phyloP scores from a whole-genome alignment of 139 green algal species.

The Dunaliella primolecta region DNA sequence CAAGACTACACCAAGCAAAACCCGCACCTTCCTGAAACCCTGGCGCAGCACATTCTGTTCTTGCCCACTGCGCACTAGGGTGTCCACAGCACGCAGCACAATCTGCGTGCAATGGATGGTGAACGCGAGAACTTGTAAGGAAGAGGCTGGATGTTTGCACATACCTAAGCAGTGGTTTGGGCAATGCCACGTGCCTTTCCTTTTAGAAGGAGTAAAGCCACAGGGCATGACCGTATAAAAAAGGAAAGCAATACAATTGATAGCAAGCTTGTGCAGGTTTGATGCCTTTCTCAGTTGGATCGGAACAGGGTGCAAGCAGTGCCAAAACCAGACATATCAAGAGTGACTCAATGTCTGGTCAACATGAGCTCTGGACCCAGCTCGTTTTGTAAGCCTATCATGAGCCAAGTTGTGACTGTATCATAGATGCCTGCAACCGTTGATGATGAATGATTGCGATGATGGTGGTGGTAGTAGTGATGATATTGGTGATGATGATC shows the following conservation, averaged over 20 bases:
- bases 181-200: background rate
- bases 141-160: background rate
- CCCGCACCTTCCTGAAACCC: constrained; percentile 7
- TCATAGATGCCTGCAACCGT: too few relatives aligned
- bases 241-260: background rate
- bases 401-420: too few relatives aligned
- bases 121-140: background rate
- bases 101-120: background rate
- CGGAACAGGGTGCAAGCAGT: background rate
- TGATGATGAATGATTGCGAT: too few relatives aligned
- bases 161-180: background rate
- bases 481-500: too few relatives aligned
- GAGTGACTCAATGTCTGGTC: background rate
- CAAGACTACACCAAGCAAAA: too few relatives aligned
- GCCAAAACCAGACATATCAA: background rate
- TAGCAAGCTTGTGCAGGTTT: too few relatives aligned
- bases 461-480: too few relatives aligned
- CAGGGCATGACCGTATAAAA: background rate
- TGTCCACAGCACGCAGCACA: constrained; percentile 5
- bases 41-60: constrained; percentile 14
- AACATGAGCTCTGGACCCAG: too few relatives aligned
- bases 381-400: too few relatives aligned
- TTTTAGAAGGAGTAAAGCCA: background rate
- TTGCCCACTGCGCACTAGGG: background rate
- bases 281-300: too few relatives aligned